Percentiles rank a stretch among this genome's conserved stretches.
phyloP scores from a whole-genome alignment of 129 eudicot species.

The Flaveria brownii region DNA sequence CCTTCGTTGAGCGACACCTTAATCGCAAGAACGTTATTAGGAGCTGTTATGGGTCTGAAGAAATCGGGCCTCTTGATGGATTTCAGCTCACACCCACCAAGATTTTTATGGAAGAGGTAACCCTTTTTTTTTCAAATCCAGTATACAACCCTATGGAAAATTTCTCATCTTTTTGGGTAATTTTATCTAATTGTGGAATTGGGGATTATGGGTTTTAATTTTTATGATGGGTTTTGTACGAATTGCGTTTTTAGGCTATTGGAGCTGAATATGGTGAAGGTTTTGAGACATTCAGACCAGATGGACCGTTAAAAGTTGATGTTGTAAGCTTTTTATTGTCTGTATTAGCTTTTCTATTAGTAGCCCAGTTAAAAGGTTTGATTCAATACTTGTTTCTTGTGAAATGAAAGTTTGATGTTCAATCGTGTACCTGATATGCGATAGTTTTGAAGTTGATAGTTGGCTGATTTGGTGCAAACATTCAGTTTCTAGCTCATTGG shows the following conservation, averaged over 20 bases:
- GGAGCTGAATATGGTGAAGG: slow-evolving; percentile 99
- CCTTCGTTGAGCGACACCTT: slow-evolving; percentile 32
- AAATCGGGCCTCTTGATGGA: slow-evolving; percentile 50
- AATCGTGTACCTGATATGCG: background rate
- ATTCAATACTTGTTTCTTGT: background rate
- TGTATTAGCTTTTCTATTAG: background rate
- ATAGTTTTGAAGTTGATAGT: slow-evolving; percentile 8
- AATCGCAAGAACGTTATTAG: slow-evolving; percentile 34
- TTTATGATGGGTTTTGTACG: background rate
- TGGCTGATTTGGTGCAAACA: background rate
- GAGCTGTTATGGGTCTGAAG: slow-evolving; percentile 60
- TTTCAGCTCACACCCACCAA: slow-evolving; percentile 52
- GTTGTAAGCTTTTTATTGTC: slow-evolving; percentile 56
- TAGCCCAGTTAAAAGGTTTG: background rate
- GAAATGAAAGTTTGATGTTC: background rate
- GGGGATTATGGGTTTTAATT: background rate
- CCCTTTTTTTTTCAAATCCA: background rate
- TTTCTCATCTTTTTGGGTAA: background rate
- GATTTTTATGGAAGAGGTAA: slow-evolving; percentile 79
- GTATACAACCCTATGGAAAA: background rate
- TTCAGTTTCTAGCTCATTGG: background rate
- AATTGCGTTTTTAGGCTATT: slow-evolving; percentile 56
- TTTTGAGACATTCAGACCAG: slow-evolving; percentile 91
- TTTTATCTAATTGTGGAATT: background rate
- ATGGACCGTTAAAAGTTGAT: slow-evolving; percentile 92